Base-by-base conservation (phyloP, 1,284 basidiomycete species). In the Pholiota adiposa region DNA sequence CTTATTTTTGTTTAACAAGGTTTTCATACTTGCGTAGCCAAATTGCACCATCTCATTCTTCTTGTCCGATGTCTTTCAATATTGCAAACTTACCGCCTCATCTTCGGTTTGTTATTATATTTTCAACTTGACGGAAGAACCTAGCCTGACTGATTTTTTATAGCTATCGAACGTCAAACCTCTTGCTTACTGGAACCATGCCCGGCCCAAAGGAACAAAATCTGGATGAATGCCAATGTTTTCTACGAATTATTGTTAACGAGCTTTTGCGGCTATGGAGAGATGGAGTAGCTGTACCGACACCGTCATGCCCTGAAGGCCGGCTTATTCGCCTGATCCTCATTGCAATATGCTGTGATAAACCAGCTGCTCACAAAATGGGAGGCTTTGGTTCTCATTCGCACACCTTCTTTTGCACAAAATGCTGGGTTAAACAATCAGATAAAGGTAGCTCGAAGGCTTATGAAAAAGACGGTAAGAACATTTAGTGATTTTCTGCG, bases 161-260 rank as follows among this genome's bases (percentile, higher is more conserved):
- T 41, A 62, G 60, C 4, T 76, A 74, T 51, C 65, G 68, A 1
- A 71, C 73, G 0, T 38, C 69, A 2, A 75, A 76, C 43, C 61
- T 77, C 0, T 59, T 76, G 0, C 61, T 74, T 0, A 58, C 59
- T 1, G 67, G 68, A 0, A 77, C 79, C 23, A 64, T 75, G 14
- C 69, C 75, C 0, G 76, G 77, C 0, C 76, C 75, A 0, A 77
- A 72, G 21, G 75, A 79, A 51, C 70, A 71, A 21, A 69, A 62
- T 36, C 56, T 63, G 0, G 72, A 74, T 29, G 65, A 77, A 55
- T 57, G 73, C 1, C 75, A 78, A 54, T 31, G 55, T 0, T 75
- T 66, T 38, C 41, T 77, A 1, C 44, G 54, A 0, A 59, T 71
- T 0, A 52, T 77, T 1, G 66, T 78, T 1, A 71, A 73, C 44